Percentiles rank a stretch among this genome's conserved stretches.
phyloP scores from a whole-genome alignment of 2,329 filamentous ascomycete species.

The Botrytis cinerea region DNA sequence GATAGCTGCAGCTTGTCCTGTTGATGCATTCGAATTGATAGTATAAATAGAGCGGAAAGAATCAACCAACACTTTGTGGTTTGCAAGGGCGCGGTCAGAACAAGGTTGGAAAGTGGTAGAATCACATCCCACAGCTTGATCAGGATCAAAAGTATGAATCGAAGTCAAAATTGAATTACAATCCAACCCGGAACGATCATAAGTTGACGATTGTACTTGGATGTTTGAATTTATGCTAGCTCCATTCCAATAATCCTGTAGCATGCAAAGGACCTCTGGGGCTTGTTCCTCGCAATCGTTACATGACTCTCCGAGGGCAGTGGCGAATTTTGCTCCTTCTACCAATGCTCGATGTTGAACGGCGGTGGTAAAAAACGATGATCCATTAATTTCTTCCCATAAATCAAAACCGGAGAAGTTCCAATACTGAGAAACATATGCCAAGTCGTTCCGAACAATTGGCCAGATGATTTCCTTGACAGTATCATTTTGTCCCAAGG shows the following conservation, averaged over 20 bases:
- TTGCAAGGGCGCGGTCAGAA: constrained; percentile 58
- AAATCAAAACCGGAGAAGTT: constrained; percentile 67
- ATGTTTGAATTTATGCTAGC: constrained; percentile 71
- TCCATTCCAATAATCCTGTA: constrained; percentile 73
- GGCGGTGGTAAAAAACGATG: constrained; percentile 76
- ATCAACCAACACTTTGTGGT: constrained; percentile 73
- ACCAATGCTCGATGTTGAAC: constrained; percentile 62
- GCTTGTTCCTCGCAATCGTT: constrained; percentile 61
- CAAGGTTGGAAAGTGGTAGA: constrained; percentile 71
- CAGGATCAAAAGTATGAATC: constrained; percentile 69
- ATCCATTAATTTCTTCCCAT: constrained; percentile 78
- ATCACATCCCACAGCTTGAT: constrained; percentile 57
- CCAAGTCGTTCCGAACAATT: constrained; percentile 71
- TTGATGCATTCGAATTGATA: constrained; percentile 65
- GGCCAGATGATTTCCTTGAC: constrained; percentile 65
- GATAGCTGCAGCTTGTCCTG: constrained; percentile 61
- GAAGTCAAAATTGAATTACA: constrained; percentile 67
- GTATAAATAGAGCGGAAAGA: constrained; percentile 67
- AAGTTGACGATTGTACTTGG: constrained; percentile 49
- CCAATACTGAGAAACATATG: constrained; percentile 74
- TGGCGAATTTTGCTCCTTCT: constrained; percentile 67
- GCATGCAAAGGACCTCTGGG: constrained; percentile 70
- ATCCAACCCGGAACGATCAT: constrained; percentile 67
- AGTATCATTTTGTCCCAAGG: constrained; percentile 53
- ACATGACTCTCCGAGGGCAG: constrained; percentile 60